Conservation (phyloP, 768 basidiomycete species). For the Kwoniella newhampshirensis region DNA sequence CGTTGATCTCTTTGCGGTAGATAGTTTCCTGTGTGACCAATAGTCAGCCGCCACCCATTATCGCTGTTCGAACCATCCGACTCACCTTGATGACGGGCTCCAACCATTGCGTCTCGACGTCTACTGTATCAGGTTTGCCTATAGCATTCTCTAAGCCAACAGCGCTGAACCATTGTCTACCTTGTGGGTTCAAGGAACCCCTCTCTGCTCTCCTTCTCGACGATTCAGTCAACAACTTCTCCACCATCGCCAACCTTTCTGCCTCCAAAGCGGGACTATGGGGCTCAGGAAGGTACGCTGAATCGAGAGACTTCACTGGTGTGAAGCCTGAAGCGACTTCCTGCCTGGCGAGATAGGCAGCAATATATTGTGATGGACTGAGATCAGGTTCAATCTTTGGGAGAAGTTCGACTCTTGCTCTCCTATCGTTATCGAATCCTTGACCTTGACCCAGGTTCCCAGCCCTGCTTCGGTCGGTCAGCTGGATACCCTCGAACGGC, state of each 20-base stretch:
- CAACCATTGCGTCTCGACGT: slow-evolving; percentile 39
- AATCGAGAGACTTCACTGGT: too few relatives aligned
- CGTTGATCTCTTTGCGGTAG: slow-evolving; percentile 36
- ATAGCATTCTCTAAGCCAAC: slow-evolving; percentile 36
- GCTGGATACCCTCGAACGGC: neutral
- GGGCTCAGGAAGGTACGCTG: neutral
- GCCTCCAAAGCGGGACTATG: slow-evolving; percentile 9
- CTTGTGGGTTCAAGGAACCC: slow-evolving; percentile 13
- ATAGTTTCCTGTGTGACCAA: slow-evolving; percentile 42
- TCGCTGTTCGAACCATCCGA: neutral
- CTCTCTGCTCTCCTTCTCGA: slow-evolving; percentile 2
- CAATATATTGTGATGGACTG: neutral
- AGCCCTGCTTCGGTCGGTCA: neutral
- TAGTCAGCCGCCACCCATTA: neutral
- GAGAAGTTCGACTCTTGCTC: neutral
- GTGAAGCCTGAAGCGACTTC: neutral
- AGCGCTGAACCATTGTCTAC: slow-evolving; percentile 27
- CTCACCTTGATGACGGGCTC: slow-evolving; percentile 51
- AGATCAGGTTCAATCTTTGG: neutral
- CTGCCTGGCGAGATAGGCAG: neutral
- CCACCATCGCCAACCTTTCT: slow-evolving; percentile 34
- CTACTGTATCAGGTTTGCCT: slow-evolving; percentile 32
- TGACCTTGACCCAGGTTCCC: too few relatives aligned
- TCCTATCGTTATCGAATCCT: too few relatives aligned
- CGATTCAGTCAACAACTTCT: slow-evolving; percentile 12